Evolutionary conservation across 805 yeast genomes (phyloP).

Genomic region (Cyberlindnera samutprakarnensis): DNA sequence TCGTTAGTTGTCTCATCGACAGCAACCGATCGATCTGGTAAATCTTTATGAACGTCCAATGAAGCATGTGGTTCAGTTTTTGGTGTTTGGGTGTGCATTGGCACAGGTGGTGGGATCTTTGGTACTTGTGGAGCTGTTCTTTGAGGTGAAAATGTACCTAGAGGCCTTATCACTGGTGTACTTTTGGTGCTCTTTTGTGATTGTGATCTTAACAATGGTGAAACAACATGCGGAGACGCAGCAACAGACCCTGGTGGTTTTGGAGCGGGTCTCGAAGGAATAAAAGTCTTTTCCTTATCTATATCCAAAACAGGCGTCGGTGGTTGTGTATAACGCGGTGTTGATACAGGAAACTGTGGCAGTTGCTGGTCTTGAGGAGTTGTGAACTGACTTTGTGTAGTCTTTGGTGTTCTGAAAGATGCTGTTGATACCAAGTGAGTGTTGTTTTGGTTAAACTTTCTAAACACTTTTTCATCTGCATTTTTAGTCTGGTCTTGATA

Average conservation of each 20-base stretch:
- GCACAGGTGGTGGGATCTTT: constrained; percentile 20
- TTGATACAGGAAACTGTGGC: constrained; percentile 14
- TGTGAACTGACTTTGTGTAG: constrained; percentile 13
- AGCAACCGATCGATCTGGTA: background rate
- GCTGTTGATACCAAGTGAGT: constrained; percentile 22
- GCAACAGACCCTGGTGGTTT: constrained; percentile 37
- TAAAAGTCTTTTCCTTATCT: constrained; percentile 35
- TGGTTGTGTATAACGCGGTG: constrained; percentile 21
- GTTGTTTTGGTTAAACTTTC: constrained; percentile 28
- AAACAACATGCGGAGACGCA: constrained; percentile 17
- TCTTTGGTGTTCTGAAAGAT: constrained; percentile 27
- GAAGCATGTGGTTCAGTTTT: constrained; percentile 6
- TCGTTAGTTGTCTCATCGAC: background rate
- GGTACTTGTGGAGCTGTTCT: constrained; percentile 22
- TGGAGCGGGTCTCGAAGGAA: constrained; percentile 66
- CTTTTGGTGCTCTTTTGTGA: constrained; percentile 15
- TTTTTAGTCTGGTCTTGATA: constrained; percentile 54
- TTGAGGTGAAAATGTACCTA: constrained; percentile 17
- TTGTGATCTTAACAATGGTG: constrained; percentile 21
- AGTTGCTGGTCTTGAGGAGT: constrained; percentile 18
- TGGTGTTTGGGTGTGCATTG: constrained; percentile 18
- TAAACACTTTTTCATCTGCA: constrained; percentile 33
- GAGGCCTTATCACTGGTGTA: constrained; percentile 12
- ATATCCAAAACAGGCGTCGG: constrained; percentile 8
- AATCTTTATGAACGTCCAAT: background rate